phyloP scores from a whole-genome alignment of 371 early-diverging fungal genomes.

The Chytridiales sp. region DNA sequence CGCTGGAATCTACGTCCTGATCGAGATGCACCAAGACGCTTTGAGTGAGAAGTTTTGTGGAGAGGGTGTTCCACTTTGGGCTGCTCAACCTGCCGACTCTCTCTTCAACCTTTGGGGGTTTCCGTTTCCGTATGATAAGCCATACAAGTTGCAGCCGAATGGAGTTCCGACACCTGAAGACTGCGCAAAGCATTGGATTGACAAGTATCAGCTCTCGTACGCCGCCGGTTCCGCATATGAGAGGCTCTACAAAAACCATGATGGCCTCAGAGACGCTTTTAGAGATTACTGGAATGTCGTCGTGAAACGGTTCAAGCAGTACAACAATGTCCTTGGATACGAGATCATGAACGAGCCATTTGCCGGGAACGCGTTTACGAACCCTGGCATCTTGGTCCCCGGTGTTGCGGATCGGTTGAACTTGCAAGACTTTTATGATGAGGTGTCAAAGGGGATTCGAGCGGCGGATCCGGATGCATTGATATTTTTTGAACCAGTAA shows the following conservation, averaged over 20 bases:
- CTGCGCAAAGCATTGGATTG: slow-evolving; percentile 18
- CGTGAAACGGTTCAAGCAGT: slow-evolving; percentile 37
- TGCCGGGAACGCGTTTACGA: slow-evolving; percentile 22
- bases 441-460: slow-evolving; percentile 38
- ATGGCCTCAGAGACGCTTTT: slow-evolving; percentile 51
- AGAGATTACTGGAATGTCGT: slow-evolving; percentile 55
- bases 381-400: slow-evolving; percentile 17
- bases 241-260: slow-evolving; percentile 54
- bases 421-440: slow-evolving; percentile 54
- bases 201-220: slow-evolving; percentile 15
- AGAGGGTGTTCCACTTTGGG: slow-evolving; percentile 33
- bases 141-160: slow-evolving; percentile 15
- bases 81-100: slow-evolving; percentile 9
- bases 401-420: slow-evolving; percentile 30
- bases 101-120: slow-evolving; percentile 10
- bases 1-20: slow-evolving; percentile 40
- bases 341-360: slow-evolving; percentile 46
- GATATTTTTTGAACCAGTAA: slow-evolving; percentile 53
- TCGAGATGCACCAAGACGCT: slow-evolving; percentile 31
- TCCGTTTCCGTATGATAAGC: slow-evolving; percentile 18
- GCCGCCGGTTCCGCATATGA: slow-evolving; percentile 22
- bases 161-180: slow-evolving; percentile 29
- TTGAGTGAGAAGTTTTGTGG: slow-evolving; percentile 33
- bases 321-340: slow-evolving; percentile 55
- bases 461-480: slow-evolving; percentile 49